Evolutionary conservation across 306 rosid genomes (phyloP).

Genomic region (Geum urbanum): DNA sequence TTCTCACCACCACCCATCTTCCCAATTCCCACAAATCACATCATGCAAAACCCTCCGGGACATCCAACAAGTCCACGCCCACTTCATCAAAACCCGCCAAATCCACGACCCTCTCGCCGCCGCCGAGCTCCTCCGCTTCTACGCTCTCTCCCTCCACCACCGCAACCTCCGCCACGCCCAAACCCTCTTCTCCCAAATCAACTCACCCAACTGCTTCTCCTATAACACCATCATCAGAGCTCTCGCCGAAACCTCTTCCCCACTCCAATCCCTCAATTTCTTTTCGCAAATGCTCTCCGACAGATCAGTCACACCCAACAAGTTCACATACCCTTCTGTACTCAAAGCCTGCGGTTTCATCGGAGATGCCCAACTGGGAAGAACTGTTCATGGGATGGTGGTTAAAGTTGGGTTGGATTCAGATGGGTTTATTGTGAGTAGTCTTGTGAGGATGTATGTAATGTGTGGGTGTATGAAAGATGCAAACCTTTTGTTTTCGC

Average conservation of each 20-base stretch:
- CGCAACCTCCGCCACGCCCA: constrained; percentile 41
- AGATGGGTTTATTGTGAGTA: constrained; percentile 61
- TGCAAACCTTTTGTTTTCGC: constrained; percentile 50
- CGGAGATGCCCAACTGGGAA: constrained; percentile 50
- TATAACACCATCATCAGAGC: constrained; percentile 70
- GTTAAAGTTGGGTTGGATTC: constrained; percentile 48
- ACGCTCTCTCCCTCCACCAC: constrained; percentile 37
- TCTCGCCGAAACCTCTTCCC: constrained; percentile 45
- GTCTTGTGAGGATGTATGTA: constrained; percentile 66
- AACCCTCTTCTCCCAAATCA: constrained; percentile 40
- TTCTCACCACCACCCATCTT: constrained; percentile 26
- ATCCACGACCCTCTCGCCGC: constrained; percentile 52
- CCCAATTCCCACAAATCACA: constrained; percentile 43
- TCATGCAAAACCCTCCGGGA: constrained; percentile 53
- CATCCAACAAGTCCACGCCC: constrained; percentile 65
- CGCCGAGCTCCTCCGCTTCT: constrained; percentile 49
- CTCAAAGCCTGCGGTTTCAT: constrained; percentile 59
- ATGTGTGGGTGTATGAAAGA: constrained; percentile 55
- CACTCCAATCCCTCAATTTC: constrained; percentile 35
- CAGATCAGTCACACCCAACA: constrained; percentile 51
- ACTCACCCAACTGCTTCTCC: constrained; percentile 56
- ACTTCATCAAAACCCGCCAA: constrained; percentile 53
- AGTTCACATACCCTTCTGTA: constrained; percentile 66
- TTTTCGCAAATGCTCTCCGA: constrained; percentile 47
- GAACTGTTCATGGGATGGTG: constrained; percentile 65